Base-by-base conservation (phyloP, 169 alveolate genomes). In the Plasmodium sp. region DNA sequence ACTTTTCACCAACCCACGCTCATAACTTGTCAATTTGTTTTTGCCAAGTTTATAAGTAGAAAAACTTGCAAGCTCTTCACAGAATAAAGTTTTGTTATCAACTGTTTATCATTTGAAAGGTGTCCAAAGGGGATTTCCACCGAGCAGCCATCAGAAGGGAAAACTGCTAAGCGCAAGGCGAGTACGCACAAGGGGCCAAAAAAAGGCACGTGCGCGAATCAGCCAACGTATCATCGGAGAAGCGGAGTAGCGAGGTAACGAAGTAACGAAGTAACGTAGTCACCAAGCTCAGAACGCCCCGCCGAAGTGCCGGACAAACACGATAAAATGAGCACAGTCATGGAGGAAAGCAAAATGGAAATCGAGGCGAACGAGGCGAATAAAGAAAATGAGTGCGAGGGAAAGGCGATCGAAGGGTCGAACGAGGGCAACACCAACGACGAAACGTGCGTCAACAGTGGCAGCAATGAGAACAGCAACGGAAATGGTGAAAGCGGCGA, bases 301-400 rank as follows among this genome's bases (percentile, higher is more conserved):
- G 48, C 33, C 31, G 14, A 82, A 82, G 34, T 33, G 22, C 6
- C n/a, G 3, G 4, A 31, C 2, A 14, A 54, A 56, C 67, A 12
- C 36, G 16, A 83, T 48, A 74, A 84, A 73, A 84, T 84, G 93
- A 84, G 93, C 27, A 14, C 93, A 6, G 39, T 43, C 16, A 75
- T 58, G 77, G 84, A 83, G 12, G 92, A 84, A 31, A 84, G 45
- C 34, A 48, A 84, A 74, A 84, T 84, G 83, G 93, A 48, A 14
- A 33, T 74, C 5, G 74, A 84, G 5, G 36, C 62, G 12, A 83
- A 41, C 5, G 74, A 84, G 5, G 36, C 62, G 12, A 83, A 41
- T 27, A 58, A 67, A 54, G 67, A 41, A 27, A 58, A 81, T 81
- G 92, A 83, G 67, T 62, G 75, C 75, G 45, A 22, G 3, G 92